Conservation (phyloP, 495 filamentous ascomycete genomes). For the Xylaria cubensis region DNA sequence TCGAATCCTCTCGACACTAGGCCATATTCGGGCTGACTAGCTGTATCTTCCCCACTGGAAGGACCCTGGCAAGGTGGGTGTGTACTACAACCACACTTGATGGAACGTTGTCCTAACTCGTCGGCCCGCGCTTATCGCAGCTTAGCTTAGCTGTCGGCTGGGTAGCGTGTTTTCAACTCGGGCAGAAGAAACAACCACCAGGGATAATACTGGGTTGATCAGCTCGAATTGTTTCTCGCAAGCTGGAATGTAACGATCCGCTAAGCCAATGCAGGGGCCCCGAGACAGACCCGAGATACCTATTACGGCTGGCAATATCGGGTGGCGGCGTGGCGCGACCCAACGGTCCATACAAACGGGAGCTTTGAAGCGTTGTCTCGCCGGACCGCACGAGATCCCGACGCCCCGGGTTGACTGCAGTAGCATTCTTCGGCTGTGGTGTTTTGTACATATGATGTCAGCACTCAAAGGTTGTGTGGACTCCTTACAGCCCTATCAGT, state of each 20-base stretch:
- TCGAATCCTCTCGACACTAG: constrained; percentile 10
- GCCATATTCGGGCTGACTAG: not conserved
- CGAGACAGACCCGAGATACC: not conserved
- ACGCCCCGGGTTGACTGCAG: not conserved
- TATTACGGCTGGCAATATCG: not conserved
- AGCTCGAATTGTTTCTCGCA: not conserved
- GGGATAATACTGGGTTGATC: not conserved
- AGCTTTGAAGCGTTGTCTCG: not conserved
- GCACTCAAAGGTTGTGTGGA: not conserved
- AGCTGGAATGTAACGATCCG: constrained; percentile 5
- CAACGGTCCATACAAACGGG: constrained; percentile 1
- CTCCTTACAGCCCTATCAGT: constrained; percentile 9
- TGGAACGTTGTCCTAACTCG: not conserved
- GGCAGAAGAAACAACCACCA: not conserved
- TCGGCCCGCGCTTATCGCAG: not conserved
- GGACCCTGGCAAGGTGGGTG: not conserved
- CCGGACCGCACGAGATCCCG: constrained; percentile 5
- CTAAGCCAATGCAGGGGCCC: not conserved
- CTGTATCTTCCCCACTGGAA: not conserved
- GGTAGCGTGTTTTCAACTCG: not conserved
- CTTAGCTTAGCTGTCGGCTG: not conserved
- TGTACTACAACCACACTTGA: not conserved
- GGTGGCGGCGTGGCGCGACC: constrained; percentile 1
- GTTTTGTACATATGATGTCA: constrained; percentile 1
- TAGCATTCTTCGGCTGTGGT: not conserved